These are phyloP conservation scores for Suillus hirtellus DNA, from an alignment of 768 basidiomycete genomes.

Conservation along the genomic window DNA sequence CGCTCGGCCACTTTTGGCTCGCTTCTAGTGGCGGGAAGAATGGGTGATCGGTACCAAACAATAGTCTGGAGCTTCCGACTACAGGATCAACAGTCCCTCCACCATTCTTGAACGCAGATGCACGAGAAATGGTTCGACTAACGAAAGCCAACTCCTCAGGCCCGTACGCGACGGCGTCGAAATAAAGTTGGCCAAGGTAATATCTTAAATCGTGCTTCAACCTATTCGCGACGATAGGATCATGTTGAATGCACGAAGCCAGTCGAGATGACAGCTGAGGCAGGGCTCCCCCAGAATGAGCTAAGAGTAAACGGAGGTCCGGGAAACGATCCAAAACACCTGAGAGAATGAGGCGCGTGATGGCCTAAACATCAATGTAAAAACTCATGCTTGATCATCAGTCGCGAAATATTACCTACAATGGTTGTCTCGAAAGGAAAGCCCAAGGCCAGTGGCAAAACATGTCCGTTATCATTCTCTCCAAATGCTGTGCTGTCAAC, in stretches of 20 bases:
- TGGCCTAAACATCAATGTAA: slow-evolving; percentile 42
- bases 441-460: slow-evolving; percentile 81
- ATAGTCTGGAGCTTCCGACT: slow-evolving; percentile 57
- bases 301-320: slow-evolving; percentile 71
- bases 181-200: slow-evolving; percentile 78
- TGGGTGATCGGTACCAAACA: slow-evolving; percentile 89
- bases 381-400: neutral
- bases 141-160: slow-evolving; percentile 82
- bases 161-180: slow-evolving; percentile 89
- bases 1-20: slow-evolving; percentile 78
- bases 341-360: slow-evolving; percentile 77
- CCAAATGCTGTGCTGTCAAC: slow-evolving; percentile 77
- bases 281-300: slow-evolving; percentile 85
- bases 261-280: slow-evolving; percentile 83
- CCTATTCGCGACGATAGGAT: slow-evolving; percentile 73
- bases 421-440: slow-evolving; percentile 92
- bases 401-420: slow-evolving; percentile 42
- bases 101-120: slow-evolving; percentile 45
- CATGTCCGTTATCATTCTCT: slow-evolving; percentile 78
- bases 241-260: slow-evolving; percentile 83
- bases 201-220: slow-evolving; percentile 81
- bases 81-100: slow-evolving; percentile 33
- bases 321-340: slow-evolving; percentile 83
- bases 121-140: slow-evolving; percentile 65
- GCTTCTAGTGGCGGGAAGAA: slow-evolving; percentile 82